A percentile compares a stretch with the other conserved stretches of the same genome.
phyloP scores from a whole-genome alignment of 2,329 filamentous ascomycete genomes.

The Aspergillus sp. region DNA sequence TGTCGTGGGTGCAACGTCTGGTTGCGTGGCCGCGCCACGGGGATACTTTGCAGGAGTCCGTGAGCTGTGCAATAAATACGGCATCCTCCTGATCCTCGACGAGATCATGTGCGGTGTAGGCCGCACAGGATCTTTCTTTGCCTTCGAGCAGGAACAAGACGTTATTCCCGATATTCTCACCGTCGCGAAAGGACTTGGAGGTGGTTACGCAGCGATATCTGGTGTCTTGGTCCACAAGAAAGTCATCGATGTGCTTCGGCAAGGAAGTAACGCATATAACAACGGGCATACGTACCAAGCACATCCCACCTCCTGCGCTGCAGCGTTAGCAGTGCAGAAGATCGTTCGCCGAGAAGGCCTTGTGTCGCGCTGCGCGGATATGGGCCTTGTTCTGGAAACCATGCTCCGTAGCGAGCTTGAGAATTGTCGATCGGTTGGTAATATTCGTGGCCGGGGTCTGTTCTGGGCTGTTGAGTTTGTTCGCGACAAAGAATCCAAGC shows the following conservation, averaged over 20 bases:
- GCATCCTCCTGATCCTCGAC: background rate
- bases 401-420: background rate
- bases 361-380: background rate
- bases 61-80: background rate
- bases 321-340: conserved; percentile 2
- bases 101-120: conserved; percentile 8
- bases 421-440: background rate
- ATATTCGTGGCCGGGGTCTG: conserved; percentile 2
- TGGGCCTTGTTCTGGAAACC: background rate
- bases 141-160: conserved; percentile 5
- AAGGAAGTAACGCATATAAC: background rate
- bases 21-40: background rate
- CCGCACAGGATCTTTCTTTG: background rate
- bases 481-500: background rate
- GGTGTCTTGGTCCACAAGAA: conserved; percentile 4
- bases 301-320: conserved; percentile 1
- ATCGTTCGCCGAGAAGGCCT: background rate
- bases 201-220: background rate
- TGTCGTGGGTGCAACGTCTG: background rate
- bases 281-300: conserved; percentile 6
- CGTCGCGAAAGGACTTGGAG: conserved; percentile 2
- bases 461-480: conserved; percentile 9
- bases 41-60: conserved; percentile 1
- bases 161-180: conserved; percentile 1
- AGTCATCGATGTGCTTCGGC: background rate